Base-by-base conservation (phyloP, 768 basidiomycete genomes). In the Coprinopsis marcescibilis region DNA sequence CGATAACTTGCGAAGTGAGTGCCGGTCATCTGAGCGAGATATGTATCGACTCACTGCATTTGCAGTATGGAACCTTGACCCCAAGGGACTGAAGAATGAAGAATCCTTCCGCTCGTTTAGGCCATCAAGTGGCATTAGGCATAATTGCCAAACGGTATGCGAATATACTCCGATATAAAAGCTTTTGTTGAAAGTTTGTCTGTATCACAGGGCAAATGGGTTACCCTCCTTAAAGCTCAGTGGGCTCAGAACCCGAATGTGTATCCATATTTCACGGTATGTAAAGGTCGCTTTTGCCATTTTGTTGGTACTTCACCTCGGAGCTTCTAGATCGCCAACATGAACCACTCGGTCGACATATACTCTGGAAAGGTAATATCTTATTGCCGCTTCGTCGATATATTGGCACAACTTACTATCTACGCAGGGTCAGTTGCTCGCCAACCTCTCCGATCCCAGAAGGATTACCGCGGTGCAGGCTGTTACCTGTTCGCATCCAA, bases 401-500 rank as follows among this genome's bases (percentile, higher is more conserved):
- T 29, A 8, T 21, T 8, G 21, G 44, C 36, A 40, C 44, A 15
- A 52, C 32, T 38, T 26, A n/a, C 20, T 36, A n/a, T 36, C 6
- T 19, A 8, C n/a, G 23, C 40, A 87, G 80, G 89, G 89, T 12
- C 83, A 89, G 50, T 69, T 81, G 13, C 61, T 92, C 25, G 75
- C 81, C 3, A 74, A 72, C 49, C 64, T 92, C 7, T 63, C 76
- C 12, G 85, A 89, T 60, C 67, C 63, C 34, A 56, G 62, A 21
- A 69, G 71, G 85, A 82, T 91, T 50, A 78, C 84, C 17, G 89
- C 89, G 1, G 83, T 84, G 3, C 89, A 90, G 63, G 88, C 89
- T n/a, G 89, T 91, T n/a, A 88, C 89, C 6, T 86, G 83, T 55
- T 88, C 85, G 12, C 89, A 91, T 60, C 89, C 89, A 0, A 81